A percentile compares a stretch with the other conserved stretches of the same genome.
Evolutionary conservation across 148 eudicot genomes (phyloP).

Genomic region (Camellia sinensis): DNA sequence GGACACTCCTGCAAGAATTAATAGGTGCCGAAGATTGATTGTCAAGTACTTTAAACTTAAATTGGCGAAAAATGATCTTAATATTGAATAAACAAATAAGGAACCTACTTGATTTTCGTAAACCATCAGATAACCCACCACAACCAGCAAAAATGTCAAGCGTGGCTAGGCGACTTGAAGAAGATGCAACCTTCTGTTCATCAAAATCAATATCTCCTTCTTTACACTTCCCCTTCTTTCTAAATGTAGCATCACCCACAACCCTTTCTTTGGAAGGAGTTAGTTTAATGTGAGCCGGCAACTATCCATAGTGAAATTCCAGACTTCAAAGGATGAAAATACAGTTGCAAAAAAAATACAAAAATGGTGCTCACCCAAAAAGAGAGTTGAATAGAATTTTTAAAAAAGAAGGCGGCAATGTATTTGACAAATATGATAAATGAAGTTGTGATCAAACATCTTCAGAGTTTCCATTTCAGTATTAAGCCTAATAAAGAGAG

Average conservation of each 20-base stretch:
- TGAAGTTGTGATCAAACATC: neutral
- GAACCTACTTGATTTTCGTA: conserved; percentile 68
- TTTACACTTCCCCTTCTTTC: conserved; percentile 85
- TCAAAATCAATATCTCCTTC: conserved; percentile 55
- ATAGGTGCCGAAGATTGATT: neutral
- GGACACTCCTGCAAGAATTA: conserved; percentile 59
- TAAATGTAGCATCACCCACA: conserved; percentile 38
- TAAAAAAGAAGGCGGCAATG: neutral
- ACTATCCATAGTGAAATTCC: conserved; percentile 35
- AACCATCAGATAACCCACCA: conserved; percentile 97
- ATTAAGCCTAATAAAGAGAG: neutral
- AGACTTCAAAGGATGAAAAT: neutral
- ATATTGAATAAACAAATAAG: neutral
- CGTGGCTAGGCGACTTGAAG: conserved; percentile 44
- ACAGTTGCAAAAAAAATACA: neutral
- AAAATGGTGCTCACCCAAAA: neutral
- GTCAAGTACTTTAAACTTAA: neutral
- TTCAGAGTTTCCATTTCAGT: neutral
- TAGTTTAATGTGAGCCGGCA: conserved; percentile 61
- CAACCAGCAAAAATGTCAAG: conserved; percentile 98
- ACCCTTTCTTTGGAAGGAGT: conserved; percentile 34
- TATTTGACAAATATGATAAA: neutral
- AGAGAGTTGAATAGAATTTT: neutral
- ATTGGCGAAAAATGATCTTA: neutral
- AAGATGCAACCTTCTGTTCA: conserved; percentile 26